Conservation (phyloP, 805 yeast genomes). For the Yamadazyma sp. region DNA sequence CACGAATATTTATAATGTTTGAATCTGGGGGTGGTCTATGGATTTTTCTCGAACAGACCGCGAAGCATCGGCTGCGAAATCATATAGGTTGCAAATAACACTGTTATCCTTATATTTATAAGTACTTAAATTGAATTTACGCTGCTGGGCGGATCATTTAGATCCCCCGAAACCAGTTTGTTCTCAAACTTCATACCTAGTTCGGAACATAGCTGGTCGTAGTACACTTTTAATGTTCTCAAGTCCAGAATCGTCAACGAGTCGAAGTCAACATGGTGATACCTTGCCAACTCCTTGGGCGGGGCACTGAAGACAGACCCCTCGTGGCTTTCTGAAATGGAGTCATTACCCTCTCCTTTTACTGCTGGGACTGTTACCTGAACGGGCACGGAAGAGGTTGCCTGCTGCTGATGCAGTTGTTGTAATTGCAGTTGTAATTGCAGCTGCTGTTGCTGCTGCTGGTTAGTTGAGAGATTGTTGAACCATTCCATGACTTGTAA, state of each 20-base stretch:
- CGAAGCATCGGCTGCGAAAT: constrained; percentile 9
- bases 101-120: too few species aligned
- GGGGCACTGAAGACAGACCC: constrained; percentile 22
- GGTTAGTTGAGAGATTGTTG: constrained; percentile 26
- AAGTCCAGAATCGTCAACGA: constrained; percentile 35
- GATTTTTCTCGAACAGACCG: constrained; percentile 9
- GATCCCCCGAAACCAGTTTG: constrained; percentile 13
- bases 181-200: constrained; percentile 17
- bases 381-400: neutral
- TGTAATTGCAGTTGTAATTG: constrained; percentile 10
- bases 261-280: constrained; percentile 36
- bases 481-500: constrained; percentile 47
- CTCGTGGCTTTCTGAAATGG: constrained; percentile 20
- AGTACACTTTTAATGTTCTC: constrained; percentile 30
- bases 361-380: neutral
- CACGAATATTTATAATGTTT: too few species aligned
- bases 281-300: constrained; percentile 31
- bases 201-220: constrained; percentile 38
- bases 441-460: constrained; percentile 11
- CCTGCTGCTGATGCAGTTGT: constrained; percentile 6
- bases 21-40: neutral
- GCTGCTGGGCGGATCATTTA: constrained; percentile 12
- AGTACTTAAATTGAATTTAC: constrained; percentile 14
- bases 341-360: constrained; percentile 12
- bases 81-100: neutral